Percentiles rank a stretch among this genome's conserved stretches.
These are phyloP conservation scores for Nothophoma quercina DNA, from an alignment of 2,329 filamentous ascomycete genomes.

Conservation along the genomic window DNA sequence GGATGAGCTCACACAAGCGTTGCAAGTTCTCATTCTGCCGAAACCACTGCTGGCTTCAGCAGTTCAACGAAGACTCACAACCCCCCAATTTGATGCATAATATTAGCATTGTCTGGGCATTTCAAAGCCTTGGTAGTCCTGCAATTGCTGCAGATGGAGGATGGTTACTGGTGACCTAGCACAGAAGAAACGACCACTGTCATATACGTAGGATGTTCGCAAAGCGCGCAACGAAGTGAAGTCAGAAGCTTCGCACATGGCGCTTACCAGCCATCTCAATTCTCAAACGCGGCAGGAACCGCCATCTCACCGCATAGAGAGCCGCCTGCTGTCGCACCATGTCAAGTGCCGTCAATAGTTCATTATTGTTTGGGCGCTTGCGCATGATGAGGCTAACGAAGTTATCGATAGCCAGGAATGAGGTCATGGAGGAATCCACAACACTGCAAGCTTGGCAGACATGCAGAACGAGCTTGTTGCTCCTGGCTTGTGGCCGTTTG, in stretches of 20 bases:
- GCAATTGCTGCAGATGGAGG: no score
- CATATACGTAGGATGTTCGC: no score
- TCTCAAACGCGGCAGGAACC: neutral
- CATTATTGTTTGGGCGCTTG: neutral
- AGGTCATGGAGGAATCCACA: constrained; percentile 1
- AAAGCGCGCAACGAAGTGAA: neutral
- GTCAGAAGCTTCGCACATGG: neutral
- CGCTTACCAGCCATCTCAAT: constrained; percentile 7
- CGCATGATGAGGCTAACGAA: constrained; percentile 1
- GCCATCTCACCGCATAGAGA: neutral
- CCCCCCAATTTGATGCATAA: no score
- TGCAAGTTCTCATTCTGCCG: no score
- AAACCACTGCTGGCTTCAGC: no score
- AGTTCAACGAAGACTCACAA: no score
- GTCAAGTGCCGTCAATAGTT: constrained; percentile 3
- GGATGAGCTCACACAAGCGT: no score
- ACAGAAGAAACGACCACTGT: no score
- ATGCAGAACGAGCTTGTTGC: constrained; percentile 12
- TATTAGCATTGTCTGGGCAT: no score
- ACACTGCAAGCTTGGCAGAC: constrained; percentile 5
- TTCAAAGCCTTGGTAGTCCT: no score
- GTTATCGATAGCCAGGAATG: constrained; percentile 1
- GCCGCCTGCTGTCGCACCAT: constrained; percentile 10
- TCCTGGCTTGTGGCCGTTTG: constrained; percentile 1
- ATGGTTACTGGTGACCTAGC: no score